Evolutionary conservation across 2,329 filamentous ascomycete species (phyloP), one percentile per base, ranked within the genome.

Genomic region (Trichoderma polysporum): DNA sequence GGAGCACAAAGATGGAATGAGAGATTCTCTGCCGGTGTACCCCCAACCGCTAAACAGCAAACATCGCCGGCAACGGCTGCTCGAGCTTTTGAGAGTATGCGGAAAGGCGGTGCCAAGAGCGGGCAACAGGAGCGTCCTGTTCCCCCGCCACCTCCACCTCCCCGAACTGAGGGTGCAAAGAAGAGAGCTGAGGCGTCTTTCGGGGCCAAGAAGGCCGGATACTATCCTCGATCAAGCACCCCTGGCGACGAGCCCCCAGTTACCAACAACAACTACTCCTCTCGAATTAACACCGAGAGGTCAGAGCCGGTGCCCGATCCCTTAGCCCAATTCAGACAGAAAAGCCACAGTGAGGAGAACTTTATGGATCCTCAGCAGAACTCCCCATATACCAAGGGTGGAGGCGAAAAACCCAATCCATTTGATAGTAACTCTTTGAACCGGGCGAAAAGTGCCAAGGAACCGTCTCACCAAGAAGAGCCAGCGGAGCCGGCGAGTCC

Each of bases 361-460:
- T 79, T 78, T 50, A 66, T 78, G 49, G 84, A 88, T 68, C 74
- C 76, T n/a, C 81, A 86, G n/a, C 80, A 86, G 64, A 85, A 85
- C 70, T 85, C 84, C 6, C 86, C 86, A 0, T 89, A 89, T 72
- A 80, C 82, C 49, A 82, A 80, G 1, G 81, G 84, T 35, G 81
- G 84, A 13, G 86, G 87, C 37, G 87, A 89, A 74, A 88, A 84
- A 76, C 84, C 85, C 4, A 83, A 87, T 53, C 82, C 85, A 0
- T 87, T 86, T 67, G 85, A 86, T 52, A 82, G 80, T 2, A 76
- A 74, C 7, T 72, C 79, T 10, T 66, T 84, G n/a, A 76, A 77
- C 56, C 78, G 83, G n/a, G 77, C 82, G 4, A 80, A 79, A 68
- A 85, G 83, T 74, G 80, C 79, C 19, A 79, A 82, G 37, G 78